Conservation (phyloP, 139 green algal species). For the Zygnema circumcarinatum region DNA sequence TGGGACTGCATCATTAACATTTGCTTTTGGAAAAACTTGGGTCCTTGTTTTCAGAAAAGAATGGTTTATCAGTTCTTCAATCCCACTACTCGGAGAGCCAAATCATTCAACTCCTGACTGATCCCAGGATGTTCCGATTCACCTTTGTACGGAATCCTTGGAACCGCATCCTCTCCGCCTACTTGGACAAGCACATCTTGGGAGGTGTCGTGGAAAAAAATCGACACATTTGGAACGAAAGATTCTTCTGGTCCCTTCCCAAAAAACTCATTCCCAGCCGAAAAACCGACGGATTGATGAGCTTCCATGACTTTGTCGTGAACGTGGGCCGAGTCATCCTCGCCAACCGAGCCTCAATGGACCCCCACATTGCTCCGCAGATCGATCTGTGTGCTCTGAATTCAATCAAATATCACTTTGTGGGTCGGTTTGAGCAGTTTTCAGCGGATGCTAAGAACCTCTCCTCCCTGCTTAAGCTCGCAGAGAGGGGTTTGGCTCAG, state of each 20-base stretch:
- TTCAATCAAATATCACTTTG: not conserved
- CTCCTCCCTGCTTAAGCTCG: not conserved
- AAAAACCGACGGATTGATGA: not conserved
- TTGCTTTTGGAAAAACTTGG: too few species aligned
- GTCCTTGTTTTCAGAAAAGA: too few species aligned
- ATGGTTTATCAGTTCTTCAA: not conserved
- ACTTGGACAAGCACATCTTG: not conserved
- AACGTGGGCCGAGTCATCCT: not conserved
- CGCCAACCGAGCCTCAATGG: not conserved
- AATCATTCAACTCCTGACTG: not conserved
- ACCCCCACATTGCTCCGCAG: not conserved
- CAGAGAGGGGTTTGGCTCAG: not conserved
- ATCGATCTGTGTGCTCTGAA: not conserved
- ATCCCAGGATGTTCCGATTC: not conserved
- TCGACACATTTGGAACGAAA: not conserved
- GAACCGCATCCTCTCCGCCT: not conserved
- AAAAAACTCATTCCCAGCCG: not conserved
- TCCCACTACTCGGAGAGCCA: not conserved
- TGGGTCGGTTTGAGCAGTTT: not conserved
- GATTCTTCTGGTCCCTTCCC: not conserved
- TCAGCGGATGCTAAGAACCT: not conserved
- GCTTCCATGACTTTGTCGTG: not conserved
- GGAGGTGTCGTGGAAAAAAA: not conserved
- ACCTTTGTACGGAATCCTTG: not conserved
- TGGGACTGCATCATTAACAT: too few species aligned